phyloP scores from a whole-genome alignment of 1,139 yeast genomes.

The Meyerozyma guilliermondii region DNA sequence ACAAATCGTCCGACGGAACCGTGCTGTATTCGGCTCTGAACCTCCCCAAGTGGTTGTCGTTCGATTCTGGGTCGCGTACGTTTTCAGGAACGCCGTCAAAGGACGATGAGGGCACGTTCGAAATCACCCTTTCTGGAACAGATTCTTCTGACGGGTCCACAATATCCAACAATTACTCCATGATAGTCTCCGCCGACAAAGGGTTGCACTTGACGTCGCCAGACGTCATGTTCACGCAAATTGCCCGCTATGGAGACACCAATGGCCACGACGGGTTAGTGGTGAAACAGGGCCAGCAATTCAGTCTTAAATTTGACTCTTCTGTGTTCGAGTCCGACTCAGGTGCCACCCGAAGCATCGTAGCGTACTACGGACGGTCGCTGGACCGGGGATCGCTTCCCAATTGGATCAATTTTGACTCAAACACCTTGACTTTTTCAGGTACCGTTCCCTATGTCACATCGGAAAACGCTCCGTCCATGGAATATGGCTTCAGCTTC shows the following conservation, averaged over 20 bases:
- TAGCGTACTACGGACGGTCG: conserved; percentile 81
- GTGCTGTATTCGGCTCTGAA: conserved; percentile 52
- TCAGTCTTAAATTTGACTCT: conserved; percentile 57
- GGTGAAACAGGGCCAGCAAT: conserved; percentile 60
- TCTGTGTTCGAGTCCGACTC: conserved; percentile 48
- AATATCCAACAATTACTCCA: conserved; percentile 43
- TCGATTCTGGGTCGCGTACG: conserved; percentile 57
- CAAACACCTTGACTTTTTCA: conserved; percentile 57
- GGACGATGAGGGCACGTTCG: conserved; percentile 37
- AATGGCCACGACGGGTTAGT: conserved; percentile 75
- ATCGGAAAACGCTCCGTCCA: conserved; percentile 83
- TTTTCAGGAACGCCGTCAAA: conserved; percentile 66
- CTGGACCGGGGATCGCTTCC: conserved; percentile 84
- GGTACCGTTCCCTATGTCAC: conserved; percentile 89
- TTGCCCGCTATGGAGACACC: conserved; percentile 57
- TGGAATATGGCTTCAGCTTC: conserved; percentile 63
- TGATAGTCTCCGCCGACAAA: conserved; percentile 53
- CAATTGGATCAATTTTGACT: conserved; percentile 74
- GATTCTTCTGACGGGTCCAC: conserved; percentile 50
- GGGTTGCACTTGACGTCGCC: conserved; percentile 42
- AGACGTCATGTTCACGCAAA: conserved; percentile 41
- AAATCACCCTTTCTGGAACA: conserved; percentile 54
- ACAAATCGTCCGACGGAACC: conserved; percentile 39
- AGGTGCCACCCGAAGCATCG: conserved; percentile 41
- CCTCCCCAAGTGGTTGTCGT: conserved; percentile 74